phyloP scores from a whole-genome alignment of 2,329 filamentous ascomycete species.

The Scedosporium boydii region DNA sequence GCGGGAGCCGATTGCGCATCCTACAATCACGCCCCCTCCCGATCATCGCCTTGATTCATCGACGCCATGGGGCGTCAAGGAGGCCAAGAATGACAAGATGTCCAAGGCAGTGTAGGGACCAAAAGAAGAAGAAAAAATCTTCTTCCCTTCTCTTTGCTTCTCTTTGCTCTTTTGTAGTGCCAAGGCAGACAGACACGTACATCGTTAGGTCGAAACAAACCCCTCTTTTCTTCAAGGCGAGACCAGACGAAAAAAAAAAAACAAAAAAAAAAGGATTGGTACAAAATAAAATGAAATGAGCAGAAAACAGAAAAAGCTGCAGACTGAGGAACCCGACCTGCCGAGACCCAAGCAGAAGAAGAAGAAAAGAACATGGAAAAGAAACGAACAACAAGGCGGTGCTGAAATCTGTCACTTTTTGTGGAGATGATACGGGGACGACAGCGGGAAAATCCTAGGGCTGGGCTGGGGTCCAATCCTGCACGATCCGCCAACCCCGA shows the following conservation, averaged over 20 bases:
- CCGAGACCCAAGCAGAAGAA: not conserved
- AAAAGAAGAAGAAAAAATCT: too few species aligned
- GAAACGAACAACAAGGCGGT: not conserved
- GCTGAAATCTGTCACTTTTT: not conserved
- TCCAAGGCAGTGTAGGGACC: not conserved
- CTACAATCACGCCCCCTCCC: not conserved
- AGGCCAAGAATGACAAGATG: not conserved
- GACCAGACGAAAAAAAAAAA: too few species aligned
- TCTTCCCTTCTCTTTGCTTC: too few species aligned
- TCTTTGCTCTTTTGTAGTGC: not conserved
- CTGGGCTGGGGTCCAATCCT: not conserved
- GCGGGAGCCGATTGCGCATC: not conserved
- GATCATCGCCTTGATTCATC: not conserved
- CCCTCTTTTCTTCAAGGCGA: not conserved
- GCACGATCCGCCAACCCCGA: not conserved
- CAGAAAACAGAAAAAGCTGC: not conserved
- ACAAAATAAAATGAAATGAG: not conserved
- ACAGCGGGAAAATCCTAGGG: not conserved
- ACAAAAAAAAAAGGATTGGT: not conserved
- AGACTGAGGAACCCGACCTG: not conserved
- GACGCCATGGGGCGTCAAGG: not conserved
- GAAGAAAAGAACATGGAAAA: not conserved
- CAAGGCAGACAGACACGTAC: not conserved
- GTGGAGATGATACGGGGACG: not conserved
- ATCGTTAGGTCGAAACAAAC: not conserved